Evolutionary conservation across 2,329 filamentous ascomycete species (phyloP), one percentile per base, ranked within the genome.

Genomic region (Thelonectria discophora): DNA sequence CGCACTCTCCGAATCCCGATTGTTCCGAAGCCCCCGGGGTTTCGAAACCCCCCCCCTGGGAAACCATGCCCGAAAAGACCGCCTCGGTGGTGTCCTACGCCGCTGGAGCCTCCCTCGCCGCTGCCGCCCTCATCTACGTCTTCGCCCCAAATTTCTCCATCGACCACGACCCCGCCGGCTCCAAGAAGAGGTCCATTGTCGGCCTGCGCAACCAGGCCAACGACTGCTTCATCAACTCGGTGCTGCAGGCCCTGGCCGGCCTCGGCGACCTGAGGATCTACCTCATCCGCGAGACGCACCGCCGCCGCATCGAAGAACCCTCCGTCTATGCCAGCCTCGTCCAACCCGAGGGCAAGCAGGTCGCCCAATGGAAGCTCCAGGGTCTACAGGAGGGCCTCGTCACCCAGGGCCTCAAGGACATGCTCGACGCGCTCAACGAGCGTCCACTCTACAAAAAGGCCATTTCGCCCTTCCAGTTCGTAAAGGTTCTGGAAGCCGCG

Each of bases 131-230:
- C 60, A 92, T 98, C 76, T 99, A 98, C 79, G 94, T 98, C 70
- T 98, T 99, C 79, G 93, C 90, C 9, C 95, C 95, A n/a, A 98
- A 94, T 54, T 98, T 94, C 78, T 92, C 97, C 72, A 90, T 98
- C 76, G 94, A 99, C 79, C 88, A 90, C 74, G 91, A 95, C 58
- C 85, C 89, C 63, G 86, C 85, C 57, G 79, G 80, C 46, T 80
- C 79, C 43, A 88, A 91, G 69, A 95, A 93, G 78, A 94, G 92
- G 74, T 91, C 92, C 61, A 92, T 96, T 45, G 93, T 98, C 57
- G 95, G 95, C 40, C 84, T 98, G 58, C 83, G 84, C 55, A 99
- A 99, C 77, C 89, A 92, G 9, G 95, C 94, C 69, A 99, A 99
- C 78, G 95, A 95, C 77, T 95, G 92, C 81, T 95, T 94, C 78